Conservation (phyloP, 139 green algal genomes). For the Auxenochlorella protothecoides region DNA sequence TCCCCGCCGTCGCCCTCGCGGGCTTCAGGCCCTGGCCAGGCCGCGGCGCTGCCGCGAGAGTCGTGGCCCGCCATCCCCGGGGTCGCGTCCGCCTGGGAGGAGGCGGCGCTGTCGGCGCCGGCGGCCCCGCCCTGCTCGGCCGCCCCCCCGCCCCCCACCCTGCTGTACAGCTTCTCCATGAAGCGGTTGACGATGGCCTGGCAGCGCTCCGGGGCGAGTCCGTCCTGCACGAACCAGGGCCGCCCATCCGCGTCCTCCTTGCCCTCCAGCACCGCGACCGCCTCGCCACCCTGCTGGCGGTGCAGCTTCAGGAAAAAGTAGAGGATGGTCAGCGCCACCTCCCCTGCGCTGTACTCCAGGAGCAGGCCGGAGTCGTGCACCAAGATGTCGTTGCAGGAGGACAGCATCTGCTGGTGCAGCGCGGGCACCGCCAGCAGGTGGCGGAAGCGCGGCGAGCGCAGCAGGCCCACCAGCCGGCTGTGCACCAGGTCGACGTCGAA, state of each 20-base stretch:
- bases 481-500: conserved; percentile 26
- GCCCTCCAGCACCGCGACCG: not conserved
- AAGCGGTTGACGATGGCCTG: not conserved
- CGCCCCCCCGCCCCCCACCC: not conserved
- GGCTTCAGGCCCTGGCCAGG: no score
- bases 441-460: conserved; percentile 8
- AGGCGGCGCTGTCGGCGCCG: not conserved
- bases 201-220: conserved; percentile 4
- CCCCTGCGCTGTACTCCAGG: conserved; percentile 8
- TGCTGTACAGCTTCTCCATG: not conserved
- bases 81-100: not conserved
- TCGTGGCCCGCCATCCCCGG: not conserved
- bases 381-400: conserved; percentile 14
- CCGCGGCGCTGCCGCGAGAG: not conserved
- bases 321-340: conserved; percentile 13
- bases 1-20: no score
- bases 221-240: conserved; percentile 22
- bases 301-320: conserved; percentile 21
- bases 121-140: not conserved
- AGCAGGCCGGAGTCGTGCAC: conserved; percentile 14
- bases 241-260: not conserved
- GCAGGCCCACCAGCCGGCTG: conserved; percentile 3
- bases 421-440: not conserved
- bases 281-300: not conserved
- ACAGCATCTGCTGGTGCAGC: not conserved